Percentiles rank a stretch among this genome's conserved stretches.
Evolutionary conservation across 2,329 filamentous ascomycete species (phyloP).

Genomic region (Colletotrichum sp.): DNA sequence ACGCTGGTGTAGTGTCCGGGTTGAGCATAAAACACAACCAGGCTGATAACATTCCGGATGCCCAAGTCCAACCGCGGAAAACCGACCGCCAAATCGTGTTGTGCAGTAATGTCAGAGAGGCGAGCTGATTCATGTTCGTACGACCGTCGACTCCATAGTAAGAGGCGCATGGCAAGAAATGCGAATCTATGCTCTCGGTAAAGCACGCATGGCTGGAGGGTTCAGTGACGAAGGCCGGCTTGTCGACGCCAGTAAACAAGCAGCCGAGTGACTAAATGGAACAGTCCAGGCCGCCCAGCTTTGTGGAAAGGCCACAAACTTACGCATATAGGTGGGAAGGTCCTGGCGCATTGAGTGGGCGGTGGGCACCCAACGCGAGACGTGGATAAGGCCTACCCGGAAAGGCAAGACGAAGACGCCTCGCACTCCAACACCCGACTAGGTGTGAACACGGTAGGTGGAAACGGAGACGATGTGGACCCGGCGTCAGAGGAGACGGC

Average conservation of each 20-base stretch:
- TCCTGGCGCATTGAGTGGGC: neutral
- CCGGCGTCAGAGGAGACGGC: neutral
- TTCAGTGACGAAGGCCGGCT: neutral
- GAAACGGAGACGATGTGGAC: neutral
- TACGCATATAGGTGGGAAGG: neutral
- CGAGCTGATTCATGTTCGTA: neutral
- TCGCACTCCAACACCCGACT: neutral
- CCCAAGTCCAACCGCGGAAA: neutral
- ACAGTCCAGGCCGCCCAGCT: slow-evolving; percentile 11
- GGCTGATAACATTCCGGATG: neutral
- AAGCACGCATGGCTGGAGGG: neutral
- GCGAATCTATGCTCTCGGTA: neutral
- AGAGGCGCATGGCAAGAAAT: neutral
- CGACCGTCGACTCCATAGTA: neutral
- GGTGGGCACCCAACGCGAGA: neutral
- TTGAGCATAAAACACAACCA: neutral
- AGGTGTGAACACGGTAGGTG: neutral
- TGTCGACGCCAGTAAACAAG: neutral
- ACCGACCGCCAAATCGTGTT: neutral
- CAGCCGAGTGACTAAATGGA: slow-evolving; percentile 8
- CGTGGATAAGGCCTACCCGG: neutral
- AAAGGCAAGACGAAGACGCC: neutral
- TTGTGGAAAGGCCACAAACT: neutral
- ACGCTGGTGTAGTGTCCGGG: neutral
- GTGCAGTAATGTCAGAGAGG: neutral